Evolutionary conservation across 768 basidiomycete genomes (phyloP).

Genomic region (Lepiota subincarnata): DNA sequence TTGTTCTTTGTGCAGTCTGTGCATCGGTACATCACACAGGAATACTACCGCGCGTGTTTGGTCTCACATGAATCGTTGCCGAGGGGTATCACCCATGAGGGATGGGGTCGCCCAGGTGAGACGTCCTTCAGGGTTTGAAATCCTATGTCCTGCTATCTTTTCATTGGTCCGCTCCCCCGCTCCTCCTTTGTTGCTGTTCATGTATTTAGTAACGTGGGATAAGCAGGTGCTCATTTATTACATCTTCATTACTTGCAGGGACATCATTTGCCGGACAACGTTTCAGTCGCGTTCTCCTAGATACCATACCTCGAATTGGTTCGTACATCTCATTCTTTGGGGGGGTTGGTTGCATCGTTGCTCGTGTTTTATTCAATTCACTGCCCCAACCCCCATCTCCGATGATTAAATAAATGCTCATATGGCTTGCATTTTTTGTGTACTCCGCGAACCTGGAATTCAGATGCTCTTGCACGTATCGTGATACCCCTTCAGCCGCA

Average conservation of each 20-base stretch:
- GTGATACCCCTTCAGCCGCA: slow-evolving; percentile 71
- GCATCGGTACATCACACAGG: slow-evolving; percentile 63
- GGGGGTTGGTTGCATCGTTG: neutral
- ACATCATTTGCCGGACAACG: slow-evolving; percentile 56
- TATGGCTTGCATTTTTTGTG: no score
- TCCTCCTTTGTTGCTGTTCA: neutral
- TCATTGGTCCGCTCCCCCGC: neutral
- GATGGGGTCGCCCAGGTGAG: slow-evolving; percentile 73
- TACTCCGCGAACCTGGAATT: neutral
- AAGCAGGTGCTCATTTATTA: neutral
- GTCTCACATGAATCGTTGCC: slow-evolving; percentile 70
- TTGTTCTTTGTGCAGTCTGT: slow-evolving; percentile 43
- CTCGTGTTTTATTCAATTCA: neutral
- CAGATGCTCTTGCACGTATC: slow-evolving; percentile 66
- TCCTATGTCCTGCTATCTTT: neutral
- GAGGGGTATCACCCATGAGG: slow-evolving; percentile 58
- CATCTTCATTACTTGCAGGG: slow-evolving; percentile 29
- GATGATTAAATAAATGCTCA: neutral
- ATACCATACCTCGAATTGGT: slow-evolving; percentile 72
- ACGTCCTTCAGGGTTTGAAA: slow-evolving; percentile 5
- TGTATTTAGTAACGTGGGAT: neutral
- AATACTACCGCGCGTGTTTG: slow-evolving; percentile 72
- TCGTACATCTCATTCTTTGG: slow-evolving; percentile 19
- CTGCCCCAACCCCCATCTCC: neutral
- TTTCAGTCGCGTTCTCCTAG: slow-evolving; percentile 66